Base-by-base conservation (phyloP, 306 rosid genomes). In the Glycine soja region DNA sequence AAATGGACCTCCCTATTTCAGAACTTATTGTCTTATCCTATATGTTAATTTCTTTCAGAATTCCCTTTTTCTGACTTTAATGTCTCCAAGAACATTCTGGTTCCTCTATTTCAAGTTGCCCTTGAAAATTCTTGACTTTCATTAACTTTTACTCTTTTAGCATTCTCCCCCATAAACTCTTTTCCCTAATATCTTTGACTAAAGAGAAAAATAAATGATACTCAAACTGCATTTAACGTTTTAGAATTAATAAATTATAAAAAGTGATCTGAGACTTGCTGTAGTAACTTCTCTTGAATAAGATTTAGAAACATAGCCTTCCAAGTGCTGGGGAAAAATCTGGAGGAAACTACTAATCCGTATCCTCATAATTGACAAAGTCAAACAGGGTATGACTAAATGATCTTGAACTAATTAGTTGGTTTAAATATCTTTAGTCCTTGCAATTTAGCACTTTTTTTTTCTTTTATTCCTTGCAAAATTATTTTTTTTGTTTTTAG, bases 311-410 rank as follows among this genome's bases (percentile, higher is more conserved):
- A 16, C 53, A 18, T 57, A 42, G 36, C 43, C 42, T 18, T 38
- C 56, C 14, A 59, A 50, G 53, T 59, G 65, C 65, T 36, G 43
- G 76, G 62, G 18, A 34, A 12, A 72, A 38, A 12, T 61, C 72
- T 13, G 30, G 47, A 72, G 79, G 50, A 19, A 32, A 56, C 79
- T 43, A 45, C 10, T 52, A 53, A 42, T 7, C 15, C 19, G 19
- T 62, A 54, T 19, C 5, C 36, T 64, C 78, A 40, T 64, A 52
- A 64, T 15, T 64, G 67, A 64, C 75, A 59, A 51, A 64, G 38
- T 63, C 54, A 8, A 73, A 13, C 68, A 51, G 51, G 80, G 61
- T 42, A 65, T 64, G 46, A 42, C 46, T 42, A 42, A 42, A 42
- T 7, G 46, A 42, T 42, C 46, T 42, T 42, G 46, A 42, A 42